phyloP scores from a whole-genome alignment of 768 basidiomycete species.

The Clitopilus passeckerianus region DNA sequence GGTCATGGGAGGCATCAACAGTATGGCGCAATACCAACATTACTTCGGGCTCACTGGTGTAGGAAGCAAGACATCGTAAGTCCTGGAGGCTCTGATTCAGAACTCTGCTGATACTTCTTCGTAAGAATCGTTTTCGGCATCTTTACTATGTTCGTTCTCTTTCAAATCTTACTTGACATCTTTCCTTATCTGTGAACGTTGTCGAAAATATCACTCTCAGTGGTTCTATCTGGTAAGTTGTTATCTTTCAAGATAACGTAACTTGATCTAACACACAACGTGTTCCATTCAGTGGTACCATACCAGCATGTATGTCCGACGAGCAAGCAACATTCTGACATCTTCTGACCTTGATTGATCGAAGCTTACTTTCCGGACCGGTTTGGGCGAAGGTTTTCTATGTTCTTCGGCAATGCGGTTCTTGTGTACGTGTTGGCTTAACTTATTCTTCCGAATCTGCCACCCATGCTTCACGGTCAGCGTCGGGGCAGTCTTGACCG shows the following conservation, averaged over 20 bases:
- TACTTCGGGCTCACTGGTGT: slow-evolving; percentile 42
- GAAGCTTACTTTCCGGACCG: slow-evolving; percentile 41
- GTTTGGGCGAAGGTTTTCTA: slow-evolving; percentile 44
- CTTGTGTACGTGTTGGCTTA: slow-evolving; percentile 29
- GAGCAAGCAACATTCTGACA: background rate
- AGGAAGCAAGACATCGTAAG: slow-evolving; percentile 37
- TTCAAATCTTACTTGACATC: background rate
- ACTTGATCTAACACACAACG: background rate
- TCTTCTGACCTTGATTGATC: slow-evolving; percentile 1
- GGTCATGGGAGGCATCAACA: slow-evolving; percentile 52
- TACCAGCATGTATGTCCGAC: slow-evolving; percentile 33
- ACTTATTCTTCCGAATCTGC: background rate
- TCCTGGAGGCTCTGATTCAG: background rate
- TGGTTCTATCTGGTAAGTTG: slow-evolving; percentile 32
- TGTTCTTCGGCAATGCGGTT: slow-evolving; percentile 43
- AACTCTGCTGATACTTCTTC: background rate
- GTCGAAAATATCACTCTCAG: slow-evolving; percentile 12
- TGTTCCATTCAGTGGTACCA: slow-evolving; percentile 28
- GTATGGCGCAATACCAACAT: slow-evolving; percentile 40
- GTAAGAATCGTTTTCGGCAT: slow-evolving; percentile 49
- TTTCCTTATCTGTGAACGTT: background rate
- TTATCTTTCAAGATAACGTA: background rate
- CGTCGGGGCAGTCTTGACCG: slow-evolving; percentile 42
- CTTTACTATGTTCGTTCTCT: slow-evolving; percentile 34
- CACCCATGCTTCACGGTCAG: slow-evolving; percentile 17